Conservation (phyloP, 768 basidiomycete species). For the Phanerodontia chrysosporium region DNA sequence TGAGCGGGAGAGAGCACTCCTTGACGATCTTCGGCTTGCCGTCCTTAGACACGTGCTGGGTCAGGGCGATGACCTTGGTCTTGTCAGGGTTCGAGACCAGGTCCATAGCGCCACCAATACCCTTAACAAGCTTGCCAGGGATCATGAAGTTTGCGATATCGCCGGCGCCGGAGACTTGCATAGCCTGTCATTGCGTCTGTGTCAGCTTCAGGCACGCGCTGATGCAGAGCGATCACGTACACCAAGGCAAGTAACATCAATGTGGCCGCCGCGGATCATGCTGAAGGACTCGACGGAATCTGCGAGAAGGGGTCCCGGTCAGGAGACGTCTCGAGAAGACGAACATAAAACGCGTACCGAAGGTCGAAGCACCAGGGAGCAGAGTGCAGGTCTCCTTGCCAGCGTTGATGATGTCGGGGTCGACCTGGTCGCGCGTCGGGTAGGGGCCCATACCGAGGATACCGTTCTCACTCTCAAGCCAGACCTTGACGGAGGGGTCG, state of each 20-base stretch:
- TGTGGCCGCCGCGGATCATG: conserved; percentile 95
- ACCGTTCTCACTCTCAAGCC: conserved; percentile 87
- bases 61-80: conserved; percentile 84
- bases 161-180: conserved; percentile 88
- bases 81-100: conserved; percentile 92
- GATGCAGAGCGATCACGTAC: conserved; percentile 41
- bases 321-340: conserved; percentile 1
- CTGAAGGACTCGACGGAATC: conserved; percentile 90
- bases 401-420: conserved; percentile 86
- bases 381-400: conserved; percentile 92
- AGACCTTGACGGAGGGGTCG: conserved; percentile 67
- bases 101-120: conserved; percentile 95
- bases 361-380: conserved; percentile 83
- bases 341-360: conserved; percentile 67
- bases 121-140: conserved; percentile 86
- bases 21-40: conserved; percentile 83
- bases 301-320: no score
- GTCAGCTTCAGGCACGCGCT: background rate
- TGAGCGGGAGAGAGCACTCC: conserved; percentile 78
- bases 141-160: conserved; percentile 98
- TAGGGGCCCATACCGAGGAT: conserved; percentile 86
- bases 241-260: conserved; percentile 87
- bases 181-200: conserved; percentile 47
- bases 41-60: conserved; percentile 88
- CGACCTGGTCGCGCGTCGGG: conserved; percentile 71